Percentiles rank a stretch among this genome's conserved stretches.
phyloP scores from a whole-genome alignment of 2,329 filamentous ascomycete genomes.

The Aspergillus sp. region DNA sequence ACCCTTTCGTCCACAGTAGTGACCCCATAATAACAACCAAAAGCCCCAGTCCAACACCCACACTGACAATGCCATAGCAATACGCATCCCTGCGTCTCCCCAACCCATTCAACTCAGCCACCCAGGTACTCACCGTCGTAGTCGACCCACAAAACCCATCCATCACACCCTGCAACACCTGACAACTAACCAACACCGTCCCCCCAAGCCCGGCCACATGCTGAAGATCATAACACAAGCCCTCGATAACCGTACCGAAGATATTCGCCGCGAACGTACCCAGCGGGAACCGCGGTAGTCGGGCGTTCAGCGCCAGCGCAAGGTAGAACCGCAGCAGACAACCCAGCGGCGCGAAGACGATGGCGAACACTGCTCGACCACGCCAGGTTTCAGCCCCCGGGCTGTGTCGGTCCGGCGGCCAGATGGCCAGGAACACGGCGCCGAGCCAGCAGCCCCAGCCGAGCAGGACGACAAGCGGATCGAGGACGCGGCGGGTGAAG shows the following conservation, averaged over 20 bases:
- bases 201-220: slow-evolving; percentile 49
- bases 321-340: slow-evolving; percentile 67
- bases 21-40: slow-evolving; percentile 50
- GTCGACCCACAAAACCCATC: slow-evolving; percentile 61
- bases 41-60: slow-evolving; percentile 41
- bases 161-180: slow-evolving; percentile 58
- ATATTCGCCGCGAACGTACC: slow-evolving; percentile 82
- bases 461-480: slow-evolving; percentile 56
- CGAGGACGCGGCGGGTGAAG: slow-evolving; percentile 53
- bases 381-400: slow-evolving; percentile 56
- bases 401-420: slow-evolving; percentile 53
- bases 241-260: slow-evolving; percentile 64
- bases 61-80: slow-evolving; percentile 44
- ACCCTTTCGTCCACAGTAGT: slow-evolving; percentile 45
- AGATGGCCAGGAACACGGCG: slow-evolving; percentile 61
- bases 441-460: slow-evolving; percentile 71
- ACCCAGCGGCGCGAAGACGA: slow-evolving; percentile 75
- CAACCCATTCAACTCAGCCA: slow-evolving; percentile 51
- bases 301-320: slow-evolving; percentile 62
- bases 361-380: slow-evolving; percentile 62
- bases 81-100: slow-evolving; percentile 52
- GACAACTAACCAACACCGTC: slow-evolving; percentile 48
- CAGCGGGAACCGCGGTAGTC: slow-evolving; percentile 61
- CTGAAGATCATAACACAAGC: slow-evolving; percentile 70
- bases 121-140: slow-evolving; percentile 62